Evolutionary conservation across 2,329 filamentous ascomycete species (phyloP), one percentile per base, ranked within the genome.

Genomic region (Clonostachys solani): DNA sequence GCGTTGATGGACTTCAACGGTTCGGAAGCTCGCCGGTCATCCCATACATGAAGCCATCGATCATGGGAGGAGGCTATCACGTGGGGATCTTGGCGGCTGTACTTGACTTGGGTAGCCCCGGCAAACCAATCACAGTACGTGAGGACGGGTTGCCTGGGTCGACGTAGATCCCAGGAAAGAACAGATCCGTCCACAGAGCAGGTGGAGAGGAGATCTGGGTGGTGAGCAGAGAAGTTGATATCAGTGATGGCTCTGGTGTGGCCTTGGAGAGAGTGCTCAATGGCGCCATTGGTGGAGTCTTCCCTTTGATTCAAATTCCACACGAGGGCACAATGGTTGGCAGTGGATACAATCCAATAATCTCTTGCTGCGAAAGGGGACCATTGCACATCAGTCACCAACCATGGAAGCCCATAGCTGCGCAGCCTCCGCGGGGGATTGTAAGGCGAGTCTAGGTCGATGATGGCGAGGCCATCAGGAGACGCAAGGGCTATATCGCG

Each of bases 341-440:
- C 92, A 1, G 92, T 96, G 49, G 90, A 95, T 35, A 90, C 89
- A 16, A 96, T 87, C 92, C 92, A 96, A 59, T 92, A 92, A 63
- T 95, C 89, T 43, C 92, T 82, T 17, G 81, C 83, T 12, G 92
- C 88, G 63, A 96, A 96, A 1, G 92, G 92, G 12, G 90, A 96
- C 92, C 92, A 96, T 66, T 96, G 92, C 33, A 96, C 92, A 65
- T 96, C 92, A 12, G 92, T 91, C 6, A 96, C 92, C 45, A 95
- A 84, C 90, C 92, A 96, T n/a, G 89, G 87, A 40, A 90, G 84
- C 47, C 89, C 87, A 66, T 95, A 89, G 52, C 87, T 87, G 56
- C 77, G 79, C 43, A 96, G 77, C 58, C 91, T 86, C 16, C 91
- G 86, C 16, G 92, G 92, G 10, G 87, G 86, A 50, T 87, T 94